Percentiles rank a stretch among this genome's conserved stretches.
phyloP scores from a whole-genome alignment of 1,139 yeast species.

The Geotrichum citri-aurantii region DNA sequence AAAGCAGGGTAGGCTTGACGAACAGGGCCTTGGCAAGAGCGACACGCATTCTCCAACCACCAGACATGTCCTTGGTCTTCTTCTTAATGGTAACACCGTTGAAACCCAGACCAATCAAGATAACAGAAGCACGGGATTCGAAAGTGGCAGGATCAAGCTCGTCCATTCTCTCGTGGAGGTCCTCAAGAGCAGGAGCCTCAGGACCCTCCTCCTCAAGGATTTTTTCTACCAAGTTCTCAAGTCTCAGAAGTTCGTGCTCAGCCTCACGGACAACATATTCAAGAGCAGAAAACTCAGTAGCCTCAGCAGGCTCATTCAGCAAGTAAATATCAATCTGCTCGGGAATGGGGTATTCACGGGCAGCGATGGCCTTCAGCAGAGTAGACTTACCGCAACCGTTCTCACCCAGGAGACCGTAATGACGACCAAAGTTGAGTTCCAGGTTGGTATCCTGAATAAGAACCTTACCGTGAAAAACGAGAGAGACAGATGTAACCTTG shows the following conservation, averaged over 20 bases:
- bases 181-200: constrained; percentile 80
- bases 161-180: constrained; percentile 90
- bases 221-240: constrained; percentile 89
- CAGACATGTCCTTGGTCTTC: constrained; percentile 98
- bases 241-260: constrained; percentile 80
- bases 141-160: constrained; percentile 93
- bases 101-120: constrained; percentile 96
- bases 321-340: constrained; percentile 85
- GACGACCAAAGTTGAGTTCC: constrained; percentile 94
- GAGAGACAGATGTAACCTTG: constrained; percentile 81
- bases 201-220: constrained; percentile 89
- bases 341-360: constrained; percentile 94
- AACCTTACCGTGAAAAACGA: constrained; percentile 96
- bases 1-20: constrained; percentile 56
- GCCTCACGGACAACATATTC: constrained; percentile 98
- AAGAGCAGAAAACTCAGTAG: constrained; percentile 84
- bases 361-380: constrained; percentile 83
- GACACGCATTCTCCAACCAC: constrained; percentile 96
- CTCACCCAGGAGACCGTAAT: constrained; percentile 87
- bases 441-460: constrained; percentile 83
- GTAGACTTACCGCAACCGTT: constrained; percentile 99
- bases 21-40: constrained; percentile 81
- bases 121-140: constrained; percentile 93
- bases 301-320: constrained; percentile 95
- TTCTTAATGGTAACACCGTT: constrained; percentile 74